These are phyloP conservation scores for Hamamelis virginiana DNA, from an alignment of 164 flowering plant species.

Conservation along the genomic window DNA sequence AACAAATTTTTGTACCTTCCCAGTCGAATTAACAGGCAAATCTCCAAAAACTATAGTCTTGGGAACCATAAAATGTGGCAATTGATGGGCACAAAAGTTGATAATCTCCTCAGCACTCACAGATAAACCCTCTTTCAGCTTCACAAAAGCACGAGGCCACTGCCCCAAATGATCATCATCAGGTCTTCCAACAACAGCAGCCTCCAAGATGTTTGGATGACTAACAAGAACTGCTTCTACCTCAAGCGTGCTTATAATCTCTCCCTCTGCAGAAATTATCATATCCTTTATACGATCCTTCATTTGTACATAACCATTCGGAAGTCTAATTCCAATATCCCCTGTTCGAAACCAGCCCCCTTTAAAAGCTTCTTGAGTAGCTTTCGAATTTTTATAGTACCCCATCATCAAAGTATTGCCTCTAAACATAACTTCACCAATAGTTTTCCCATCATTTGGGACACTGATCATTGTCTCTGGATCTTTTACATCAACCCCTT, in stretches of 20 bases:
- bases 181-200: conserved; percentile 64
- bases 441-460: conserved; percentile 53
- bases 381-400: conserved; percentile 45
- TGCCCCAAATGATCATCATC: conserved; percentile 39
- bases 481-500: conserved; percentile 65
- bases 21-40: conserved; percentile 57
- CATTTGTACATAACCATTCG: conserved; percentile 50
- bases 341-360: conserved; percentile 69
- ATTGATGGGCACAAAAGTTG: conserved; percentile 36
- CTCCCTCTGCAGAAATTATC: conserved; percentile 39
- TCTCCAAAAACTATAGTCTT: conserved; percentile 46
- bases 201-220: conserved; percentile 55
- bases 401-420: conserved; percentile 76
- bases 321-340: conserved; percentile 51
- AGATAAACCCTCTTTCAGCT: conserved; percentile 38
- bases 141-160: conserved; percentile 65
- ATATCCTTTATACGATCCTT: conserved; percentile 62
- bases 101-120: conserved; percentile 43
- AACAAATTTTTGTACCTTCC: conserved; percentile 64
- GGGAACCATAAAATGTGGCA: conserved; percentile 63
- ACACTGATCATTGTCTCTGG: conserved; percentile 57
- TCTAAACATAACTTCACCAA: conserved; percentile 77
- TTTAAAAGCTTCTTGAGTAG: conserved; percentile 46
- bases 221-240: conserved; percentile 52
- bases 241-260: conserved; percentile 56